These are phyloP conservation scores for Cyclotella atomus DNA, from an alignment of 108 stramenopile species.

Conservation along the genomic window DNA sequence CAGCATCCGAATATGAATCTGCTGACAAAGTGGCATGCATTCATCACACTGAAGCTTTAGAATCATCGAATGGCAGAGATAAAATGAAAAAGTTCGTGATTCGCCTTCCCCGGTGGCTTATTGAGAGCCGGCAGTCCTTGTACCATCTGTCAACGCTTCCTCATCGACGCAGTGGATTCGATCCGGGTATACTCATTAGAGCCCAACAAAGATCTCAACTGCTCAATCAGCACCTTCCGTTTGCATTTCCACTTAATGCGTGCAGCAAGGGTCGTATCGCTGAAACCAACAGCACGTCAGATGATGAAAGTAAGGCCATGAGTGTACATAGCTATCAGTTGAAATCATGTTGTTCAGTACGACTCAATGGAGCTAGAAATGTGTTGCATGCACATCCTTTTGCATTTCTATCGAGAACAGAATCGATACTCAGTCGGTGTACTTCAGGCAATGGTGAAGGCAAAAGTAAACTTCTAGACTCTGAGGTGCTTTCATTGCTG, in stretches of 20 bases:
- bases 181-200: slow-evolving; percentile 51
- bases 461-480: neutral
- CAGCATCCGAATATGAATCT: no score
- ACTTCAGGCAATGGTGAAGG: neutral
- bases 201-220: slow-evolving; percentile 37
- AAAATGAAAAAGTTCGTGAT: neutral
- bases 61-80: neutral
- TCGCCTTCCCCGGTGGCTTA: slow-evolving; percentile 20
- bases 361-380: slow-evolving; percentile 15
- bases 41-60: neutral
- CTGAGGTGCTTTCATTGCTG: slow-evolving; percentile 16
- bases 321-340: slow-evolving; percentile 21
- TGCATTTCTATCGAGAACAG: slow-evolving; percentile 30
- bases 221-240: slow-evolving; percentile 38
- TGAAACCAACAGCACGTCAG: neutral
- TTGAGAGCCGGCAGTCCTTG: neutral
- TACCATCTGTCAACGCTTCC: slow-evolving; percentile 32
- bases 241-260: slow-evolving; percentile 43
- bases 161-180: neutral
- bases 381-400: slow-evolving; percentile 8
- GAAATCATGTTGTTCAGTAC: slow-evolving; percentile 39
- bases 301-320: neutral
- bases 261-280: no score
- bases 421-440: slow-evolving; percentile 34
- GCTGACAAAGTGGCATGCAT: no score